phyloP scores from a whole-genome alignment of 441 rosid genomes.

The Erodium trifolium region DNA sequence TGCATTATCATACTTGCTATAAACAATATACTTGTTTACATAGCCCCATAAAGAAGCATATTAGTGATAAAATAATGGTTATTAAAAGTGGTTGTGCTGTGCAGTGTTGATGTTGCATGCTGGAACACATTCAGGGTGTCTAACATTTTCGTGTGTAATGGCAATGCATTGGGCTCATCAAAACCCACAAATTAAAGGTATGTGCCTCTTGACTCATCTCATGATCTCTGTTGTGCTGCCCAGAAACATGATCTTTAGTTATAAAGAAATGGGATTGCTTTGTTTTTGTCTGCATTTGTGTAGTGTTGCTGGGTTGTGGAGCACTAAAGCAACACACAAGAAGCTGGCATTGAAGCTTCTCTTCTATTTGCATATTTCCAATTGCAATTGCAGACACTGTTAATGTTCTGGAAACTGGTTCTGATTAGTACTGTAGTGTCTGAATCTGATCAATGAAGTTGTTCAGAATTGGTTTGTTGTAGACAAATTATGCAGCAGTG shows the following conservation, averaged over 20 bases:
- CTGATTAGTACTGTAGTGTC: background rate
- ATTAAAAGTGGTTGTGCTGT: background rate
- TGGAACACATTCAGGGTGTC: too few relatives aligned
- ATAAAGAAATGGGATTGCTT: conserved; percentile 6
- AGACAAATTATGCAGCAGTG: background rate
- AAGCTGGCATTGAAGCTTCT: background rate
- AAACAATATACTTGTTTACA: background rate
- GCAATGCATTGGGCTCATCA: conserved; percentile 4
- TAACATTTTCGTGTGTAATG: background rate
- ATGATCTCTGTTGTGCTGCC: background rate
- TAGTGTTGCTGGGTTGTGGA: conserved; percentile 5
- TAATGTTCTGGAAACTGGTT: background rate
- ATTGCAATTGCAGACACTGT: background rate
- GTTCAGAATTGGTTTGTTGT: background rate
- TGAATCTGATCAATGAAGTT: background rate
- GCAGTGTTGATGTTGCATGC: background rate
- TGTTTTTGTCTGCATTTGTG: background rate
- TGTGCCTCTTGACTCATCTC: background rate
- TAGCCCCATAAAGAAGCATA: background rate
- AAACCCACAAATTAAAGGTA: background rate
- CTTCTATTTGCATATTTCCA: too few relatives aligned
- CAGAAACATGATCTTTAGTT: background rate
- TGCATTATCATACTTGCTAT: background rate
- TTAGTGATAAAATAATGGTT: background rate
- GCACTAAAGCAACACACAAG: too few relatives aligned